A percentile compares a stretch with the other conserved stretches of the same genome.
Conservation (phyloP, 2,329 filamentous ascomycete species). For the Monosporascus sp. region DNA sequence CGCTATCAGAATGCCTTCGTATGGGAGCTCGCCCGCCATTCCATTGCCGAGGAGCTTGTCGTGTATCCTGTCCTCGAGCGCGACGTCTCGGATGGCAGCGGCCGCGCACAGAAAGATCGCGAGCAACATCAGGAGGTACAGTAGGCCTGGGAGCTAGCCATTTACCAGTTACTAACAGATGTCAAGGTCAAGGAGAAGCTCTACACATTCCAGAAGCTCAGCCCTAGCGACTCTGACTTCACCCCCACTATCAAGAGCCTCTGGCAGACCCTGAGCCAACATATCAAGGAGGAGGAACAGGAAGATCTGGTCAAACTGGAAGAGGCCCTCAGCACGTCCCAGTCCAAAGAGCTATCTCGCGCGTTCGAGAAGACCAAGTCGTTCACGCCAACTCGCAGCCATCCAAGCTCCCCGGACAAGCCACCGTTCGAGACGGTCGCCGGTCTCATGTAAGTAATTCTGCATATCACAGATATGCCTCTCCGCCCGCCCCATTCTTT, state of each 20-base stretch:
- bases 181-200: constrained; percentile 41
- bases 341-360: constrained; percentile 29
- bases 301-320: constrained; percentile 39
- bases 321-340: constrained; percentile 22
- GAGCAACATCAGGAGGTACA: constrained; percentile 17
- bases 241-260: constrained; percentile 34
- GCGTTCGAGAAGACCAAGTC: constrained; percentile 40
- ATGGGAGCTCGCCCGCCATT: constrained; percentile 48
- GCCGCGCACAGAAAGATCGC: constrained; percentile 36
- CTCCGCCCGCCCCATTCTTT: too few species aligned
- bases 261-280: constrained; percentile 33
- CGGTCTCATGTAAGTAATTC: constrained; percentile 32
- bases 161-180: background rate
- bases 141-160: background rate
- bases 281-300: constrained; percentile 39
- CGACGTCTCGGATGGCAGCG: constrained; percentile 31
- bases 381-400: constrained; percentile 39
- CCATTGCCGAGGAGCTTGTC: constrained; percentile 44
- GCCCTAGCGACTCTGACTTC: constrained; percentile 32
- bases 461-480: too few species aligned
- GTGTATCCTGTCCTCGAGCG: constrained; percentile 42
- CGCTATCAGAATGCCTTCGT: constrained; percentile 46
- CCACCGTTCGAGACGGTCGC: constrained; percentile 45
- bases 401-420: constrained; percentile 39
- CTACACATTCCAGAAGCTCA: constrained; percentile 38